These are phyloP conservation scores for Xylaria sp. DNA, from an alignment of 2,329 filamentous ascomycete species.

Conservation along the genomic window DNA sequence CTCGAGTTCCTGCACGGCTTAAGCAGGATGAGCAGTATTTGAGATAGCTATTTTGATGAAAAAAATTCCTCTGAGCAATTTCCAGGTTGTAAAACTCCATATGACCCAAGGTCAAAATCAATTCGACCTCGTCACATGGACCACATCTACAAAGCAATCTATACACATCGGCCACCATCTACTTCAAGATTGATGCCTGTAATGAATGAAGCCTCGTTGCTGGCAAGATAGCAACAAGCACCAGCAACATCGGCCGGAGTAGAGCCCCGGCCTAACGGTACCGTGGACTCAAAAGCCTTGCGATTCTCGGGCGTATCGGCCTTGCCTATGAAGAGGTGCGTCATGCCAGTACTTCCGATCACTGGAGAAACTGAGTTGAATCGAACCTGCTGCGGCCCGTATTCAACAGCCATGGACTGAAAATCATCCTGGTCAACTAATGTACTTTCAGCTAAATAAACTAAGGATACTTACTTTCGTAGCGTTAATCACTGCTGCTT, in stretches of 20 bases:
- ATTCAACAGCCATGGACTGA: conserved; percentile 72
- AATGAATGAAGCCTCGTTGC: conserved; percentile 76
- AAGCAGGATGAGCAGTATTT: no score
- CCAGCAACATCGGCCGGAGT: conserved; percentile 75
- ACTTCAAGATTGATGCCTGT: conserved; percentile 77
- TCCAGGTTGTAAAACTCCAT: neutral
- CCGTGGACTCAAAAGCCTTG: conserved; percentile 62
- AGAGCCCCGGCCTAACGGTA: conserved; percentile 65
- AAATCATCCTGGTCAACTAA: neutral
- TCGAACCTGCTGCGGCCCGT: conserved; percentile 75
- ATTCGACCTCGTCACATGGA: neutral
- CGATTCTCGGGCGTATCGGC: conserved; percentile 71
- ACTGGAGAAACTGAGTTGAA: conserved; percentile 78
- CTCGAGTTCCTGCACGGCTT: no score
- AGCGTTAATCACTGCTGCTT: conserved; percentile 71
- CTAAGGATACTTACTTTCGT: conserved; percentile 51
- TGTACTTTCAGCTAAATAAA: conserved; percentile 10
- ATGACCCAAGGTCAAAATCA: neutral
- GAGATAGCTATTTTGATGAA: no score
- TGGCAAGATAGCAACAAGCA: conserved; percentile 74
- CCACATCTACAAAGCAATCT: neutral
- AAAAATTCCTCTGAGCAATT: neutral
- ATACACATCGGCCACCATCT: conserved; percentile 44
- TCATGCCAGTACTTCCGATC: conserved; percentile 72
- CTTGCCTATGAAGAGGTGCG: conserved; percentile 66